A percentile compares a stretch with the other conserved stretches of the same genome.
phyloP scores from a whole-genome alignment of 495 filamentous ascomycete genomes.

The Penicillium silybi region DNA sequence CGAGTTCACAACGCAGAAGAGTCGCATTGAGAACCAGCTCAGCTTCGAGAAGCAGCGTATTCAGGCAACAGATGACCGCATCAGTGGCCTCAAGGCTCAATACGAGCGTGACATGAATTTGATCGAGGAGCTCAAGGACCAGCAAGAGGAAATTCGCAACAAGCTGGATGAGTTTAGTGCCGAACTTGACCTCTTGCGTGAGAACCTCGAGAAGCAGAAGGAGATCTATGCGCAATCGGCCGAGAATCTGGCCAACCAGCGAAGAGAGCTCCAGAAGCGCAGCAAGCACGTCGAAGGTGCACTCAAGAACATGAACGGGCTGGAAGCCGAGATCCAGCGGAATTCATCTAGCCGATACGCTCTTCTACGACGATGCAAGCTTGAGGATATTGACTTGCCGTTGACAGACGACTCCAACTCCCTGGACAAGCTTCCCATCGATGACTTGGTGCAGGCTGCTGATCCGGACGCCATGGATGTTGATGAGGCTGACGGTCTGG shows the following conservation, averaged over 20 bases:
- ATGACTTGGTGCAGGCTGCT: slow-evolving; percentile 67
- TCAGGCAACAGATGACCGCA: slow-evolving; percentile 61
- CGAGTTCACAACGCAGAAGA: slow-evolving; percentile 80
- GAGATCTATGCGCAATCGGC: slow-evolving; percentile 61
- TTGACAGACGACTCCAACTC: slow-evolving; percentile 66
- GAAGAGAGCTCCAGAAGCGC: slow-evolving; percentile 78
- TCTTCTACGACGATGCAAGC: slow-evolving; percentile 81
- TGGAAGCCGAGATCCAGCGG: slow-evolving; percentile 80
- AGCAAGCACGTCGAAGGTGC: slow-evolving; percentile 77
- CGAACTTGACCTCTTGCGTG: slow-evolving; percentile 70
- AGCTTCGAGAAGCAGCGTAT: slow-evolving; percentile 72
- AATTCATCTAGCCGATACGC: slow-evolving; percentile 78
- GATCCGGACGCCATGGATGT: slow-evolving; percentile 84
- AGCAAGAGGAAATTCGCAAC: slow-evolving; percentile 71
- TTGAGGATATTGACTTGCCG: slow-evolving; percentile 88
- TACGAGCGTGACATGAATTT: slow-evolving; percentile 60
- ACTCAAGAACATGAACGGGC: slow-evolving; percentile 66
- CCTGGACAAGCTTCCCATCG: slow-evolving; percentile 81
- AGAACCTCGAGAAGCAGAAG: slow-evolving; percentile 64
- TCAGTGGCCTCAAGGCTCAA: slow-evolving; percentile 61
- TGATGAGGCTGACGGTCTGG: slow-evolving; percentile 56
- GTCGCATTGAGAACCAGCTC: slow-evolving; percentile 71
- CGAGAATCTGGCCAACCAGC: slow-evolving; percentile 75
- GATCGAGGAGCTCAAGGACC: slow-evolving; percentile 63
- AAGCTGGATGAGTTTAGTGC: slow-evolving; percentile 67